Evolutionary conservation across 2,329 filamentous ascomycete species (phyloP), one percentile per base, ranked within the genome.

Genomic region (Colletotrichum tamarilloi): DNA sequence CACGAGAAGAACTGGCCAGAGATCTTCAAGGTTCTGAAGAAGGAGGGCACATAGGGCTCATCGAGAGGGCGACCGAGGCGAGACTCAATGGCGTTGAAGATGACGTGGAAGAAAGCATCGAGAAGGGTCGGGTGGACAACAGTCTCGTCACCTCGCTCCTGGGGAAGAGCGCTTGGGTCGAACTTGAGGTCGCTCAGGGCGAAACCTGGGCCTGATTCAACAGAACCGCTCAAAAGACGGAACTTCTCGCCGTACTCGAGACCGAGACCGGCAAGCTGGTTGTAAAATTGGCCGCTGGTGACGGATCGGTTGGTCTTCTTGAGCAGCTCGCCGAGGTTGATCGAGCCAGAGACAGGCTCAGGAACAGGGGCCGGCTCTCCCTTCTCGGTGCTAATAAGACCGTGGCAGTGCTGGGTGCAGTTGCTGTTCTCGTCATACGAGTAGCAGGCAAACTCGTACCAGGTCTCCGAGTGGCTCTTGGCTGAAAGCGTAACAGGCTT

Each of bases 81-180:
- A n/a, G 76, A 74, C 62, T 79, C 77, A 8, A 79, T 68, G 3
- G 78, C 76, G 55, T 76, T 67, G 72, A 78, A 77, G 38, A 79
- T 77, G 59, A 77, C 73, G 60, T 79, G 77, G 73, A 79, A 78
- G 69, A 77, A 76, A 14, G 77, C 73, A 60, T 79, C 77, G 3
- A 79, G 69, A 8, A 78, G 75, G 9, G 76, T 77, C 0, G 77
- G 76, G 52, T 77, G 76, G 38, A 78, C 65, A 28, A 77, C 66
- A 16, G 76, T 78, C 68, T 77, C 76, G 28, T 79, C 77, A n/a
- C 75, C 74, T 22, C 42, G 16, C 42, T 49, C 42, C 9, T 49
- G 42, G 19, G 42, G 42, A 49, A 49, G 42, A 49, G 42, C n/a
- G 42, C 42, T 49, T 1, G 42, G 42, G 42, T 49, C 42, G 19